phyloP scores from a whole-genome alignment of 2,329 filamentous ascomycete species.

The Annulohypoxylon truncatum region DNA sequence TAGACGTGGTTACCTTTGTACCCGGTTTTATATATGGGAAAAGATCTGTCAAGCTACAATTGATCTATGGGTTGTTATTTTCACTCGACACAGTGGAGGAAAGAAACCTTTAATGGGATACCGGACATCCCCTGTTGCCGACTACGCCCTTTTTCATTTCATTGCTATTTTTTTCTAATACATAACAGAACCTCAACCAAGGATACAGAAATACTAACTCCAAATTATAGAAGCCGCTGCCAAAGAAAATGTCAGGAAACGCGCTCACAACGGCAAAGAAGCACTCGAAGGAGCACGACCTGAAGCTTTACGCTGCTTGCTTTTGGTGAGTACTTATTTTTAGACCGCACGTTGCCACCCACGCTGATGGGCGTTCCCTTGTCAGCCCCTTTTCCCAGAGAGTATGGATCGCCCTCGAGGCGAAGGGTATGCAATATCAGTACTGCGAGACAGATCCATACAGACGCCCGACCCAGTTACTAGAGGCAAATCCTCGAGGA shows the following conservation, averaged over 20 bases:
- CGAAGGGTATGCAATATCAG: slow-evolving; percentile 82
- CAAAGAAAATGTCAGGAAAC: slow-evolving; percentile 77
- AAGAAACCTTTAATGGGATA: not conserved
- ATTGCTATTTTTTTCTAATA: not conserved
- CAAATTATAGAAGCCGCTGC: slow-evolving; percentile 72
- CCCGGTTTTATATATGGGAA: slow-evolving; percentile 31
- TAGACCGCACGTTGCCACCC: not conserved
- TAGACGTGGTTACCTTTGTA: slow-evolving; percentile 23
- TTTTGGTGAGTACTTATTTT: slow-evolving; percentile 72
- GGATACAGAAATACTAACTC: slow-evolving; percentile 16
- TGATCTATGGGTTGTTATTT: slow-evolving; percentile 15
- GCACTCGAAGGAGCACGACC: slow-evolving; percentile 74
- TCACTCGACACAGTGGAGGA: slow-evolving; percentile 9
- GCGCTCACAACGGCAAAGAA: slow-evolving; percentile 76
- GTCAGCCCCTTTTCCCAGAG: slow-evolving; percentile 83
- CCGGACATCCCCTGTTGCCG: not conserved
- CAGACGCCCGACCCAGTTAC: slow-evolving; percentile 70
- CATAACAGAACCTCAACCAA: not conserved
- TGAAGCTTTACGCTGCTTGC: slow-evolving; percentile 85
- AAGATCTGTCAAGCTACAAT: slow-evolving; percentile 18
- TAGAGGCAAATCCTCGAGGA: slow-evolving; percentile 81
- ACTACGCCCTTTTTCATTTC: not conserved
- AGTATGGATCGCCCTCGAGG: slow-evolving; percentile 88
- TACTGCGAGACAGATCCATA: slow-evolving; percentile 89
- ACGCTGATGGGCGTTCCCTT: slow-evolving; percentile 35